A percentile compares a stretch with the other conserved stretches of the same genome.
These are phyloP conservation scores for Rhododendron williamsianum DNA, from an alignment of 148 eudicot genomes.

Conservation along the genomic window DNA sequence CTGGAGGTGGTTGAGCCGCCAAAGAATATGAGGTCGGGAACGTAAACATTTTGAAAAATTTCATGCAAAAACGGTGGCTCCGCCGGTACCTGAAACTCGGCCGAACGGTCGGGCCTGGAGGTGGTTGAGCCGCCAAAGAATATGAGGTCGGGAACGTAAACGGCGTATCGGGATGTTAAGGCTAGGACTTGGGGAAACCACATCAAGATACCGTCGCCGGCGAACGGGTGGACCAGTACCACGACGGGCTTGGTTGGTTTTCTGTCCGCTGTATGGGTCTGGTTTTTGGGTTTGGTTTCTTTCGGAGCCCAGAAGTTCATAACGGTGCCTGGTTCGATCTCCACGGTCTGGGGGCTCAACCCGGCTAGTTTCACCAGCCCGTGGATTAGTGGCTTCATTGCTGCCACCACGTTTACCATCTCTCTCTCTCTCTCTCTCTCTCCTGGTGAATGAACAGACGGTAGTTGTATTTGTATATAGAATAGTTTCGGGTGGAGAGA, in stretches of 20 bases:
- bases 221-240: conserved; percentile 41
- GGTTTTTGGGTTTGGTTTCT: neutral
- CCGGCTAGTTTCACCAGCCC: conserved; percentile 28
- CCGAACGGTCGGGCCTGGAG: neutral
- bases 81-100: conserved; percentile 34
- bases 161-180: conserved; percentile 22
- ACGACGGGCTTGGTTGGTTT: conserved; percentile 22
- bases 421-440: conserved; percentile 1
- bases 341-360: conserved; percentile 23
- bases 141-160: conserved; percentile 48
- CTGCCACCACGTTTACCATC: conserved; percentile 30
- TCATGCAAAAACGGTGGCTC: no score
- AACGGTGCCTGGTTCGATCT: conserved; percentile 36
- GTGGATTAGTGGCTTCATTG: conserved; percentile 19
- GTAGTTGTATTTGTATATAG: no score
- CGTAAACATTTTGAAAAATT: conserved; percentile 12
- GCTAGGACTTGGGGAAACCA: conserved; percentile 39
- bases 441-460: neutral
- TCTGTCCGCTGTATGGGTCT: neutral
- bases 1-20: conserved; percentile 12
- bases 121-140: conserved; percentile 34
- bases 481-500: no score
- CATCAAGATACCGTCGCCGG: conserved; percentile 34
- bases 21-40: conserved; percentile 56
- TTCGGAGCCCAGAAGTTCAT: conserved; percentile 47